Conservation (phyloP, 805 yeast genomes). For the Candida sakaeoensis region DNA sequence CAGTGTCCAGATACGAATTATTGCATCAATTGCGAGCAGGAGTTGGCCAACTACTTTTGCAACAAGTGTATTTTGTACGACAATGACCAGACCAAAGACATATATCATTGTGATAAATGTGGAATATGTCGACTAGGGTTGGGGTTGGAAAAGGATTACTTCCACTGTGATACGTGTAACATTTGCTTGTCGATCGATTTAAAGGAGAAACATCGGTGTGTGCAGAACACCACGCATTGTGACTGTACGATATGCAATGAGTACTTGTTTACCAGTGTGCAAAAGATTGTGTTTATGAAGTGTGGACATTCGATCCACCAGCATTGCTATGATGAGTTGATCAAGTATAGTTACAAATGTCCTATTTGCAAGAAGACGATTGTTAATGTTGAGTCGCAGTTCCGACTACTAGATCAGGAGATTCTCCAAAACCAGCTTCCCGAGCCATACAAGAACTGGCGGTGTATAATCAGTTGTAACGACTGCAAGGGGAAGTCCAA, state of each 20-base stretch:
- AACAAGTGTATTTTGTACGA: slow-evolving; percentile 77
- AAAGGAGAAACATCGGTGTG: slow-evolving; percentile 74
- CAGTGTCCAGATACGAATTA: slow-evolving; percentile 66
- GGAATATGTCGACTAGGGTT: slow-evolving; percentile 90
- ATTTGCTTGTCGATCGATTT: slow-evolving; percentile 83
- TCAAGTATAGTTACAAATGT: slow-evolving; percentile 83
- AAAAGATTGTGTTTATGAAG: slow-evolving; percentile 83
- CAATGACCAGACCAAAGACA: slow-evolving; percentile 70
- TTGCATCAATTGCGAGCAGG: slow-evolving; percentile 65
- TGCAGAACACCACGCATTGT: slow-evolving; percentile 83
- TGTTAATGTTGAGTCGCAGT: slow-evolving; percentile 83
- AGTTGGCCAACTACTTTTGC: slow-evolving; percentile 77
- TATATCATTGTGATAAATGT: slow-evolving; percentile 89
- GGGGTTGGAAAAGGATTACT: slow-evolving; percentile 84
- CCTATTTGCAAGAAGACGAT: slow-evolving; percentile 86
- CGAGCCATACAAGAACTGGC: slow-evolving; percentile 72
- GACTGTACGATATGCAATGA: slow-evolving; percentile 93
- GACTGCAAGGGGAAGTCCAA: slow-evolving; percentile 85
- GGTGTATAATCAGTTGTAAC: slow-evolving; percentile 71
- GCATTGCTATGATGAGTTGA: slow-evolving; percentile 73
- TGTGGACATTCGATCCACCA: slow-evolving; percentile 96
- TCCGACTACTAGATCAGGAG: slow-evolving; percentile 82
- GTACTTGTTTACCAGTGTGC: slow-evolving; percentile 77
- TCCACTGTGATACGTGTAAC: slow-evolving; percentile 87
- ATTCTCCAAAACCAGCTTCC: slow-evolving; percentile 75